Base-by-base conservation (phyloP, 352 stramenopile species). In the Pythium utonaiense region DNA sequence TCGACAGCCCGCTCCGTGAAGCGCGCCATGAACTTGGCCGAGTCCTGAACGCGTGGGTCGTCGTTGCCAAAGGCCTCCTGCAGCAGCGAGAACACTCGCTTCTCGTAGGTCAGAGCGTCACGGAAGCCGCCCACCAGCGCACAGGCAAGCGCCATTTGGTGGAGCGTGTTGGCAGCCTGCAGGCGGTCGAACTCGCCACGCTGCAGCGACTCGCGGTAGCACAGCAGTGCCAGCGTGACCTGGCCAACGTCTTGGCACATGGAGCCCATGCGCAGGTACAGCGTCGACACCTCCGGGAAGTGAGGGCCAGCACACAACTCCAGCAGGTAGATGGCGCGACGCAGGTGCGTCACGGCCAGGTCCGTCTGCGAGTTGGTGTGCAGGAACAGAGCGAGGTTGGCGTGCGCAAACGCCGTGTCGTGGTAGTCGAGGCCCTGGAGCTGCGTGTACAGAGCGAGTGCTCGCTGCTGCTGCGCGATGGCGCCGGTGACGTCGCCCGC, bases 191-290 rank as follows among this genome's bases (percentile, higher is more conserved):
- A 83, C 55, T 95, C 85, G 51, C 89, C 85, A 48, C 88, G 85
- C 47, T 89, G 86, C 45, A 96, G 78, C 52, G 86, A 89, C 54
- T 96, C 88, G 40, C 85, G 83, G 66, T 96, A 84, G 72, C 88
- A 98, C 56, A 86, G 68, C 36, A 98, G 69, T 7, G 95, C 94
- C 17, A 94, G 63, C 12, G 81, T 80, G 42, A 95, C 80, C 47
- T 97, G 88, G 4, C 81, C 86, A 21, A 93, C 77, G 58, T 97
- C 88, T 49, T 96, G 88, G 76, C 97, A 98, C 69, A 98, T 93
- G 59, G 89, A 96, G 48, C 94, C 95, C 72, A 98, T 86, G 69
- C 97, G 97, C 71, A 98, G 92, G 70, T 98, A 97, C 5, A 93
- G 77, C 49, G 84, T 85, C 42, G 83, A 90, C 55, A 98, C 85